Base-by-base conservation (phyloP, 1,284 basidiomycete genomes). In the Leccinum griseonigrum region DNA sequence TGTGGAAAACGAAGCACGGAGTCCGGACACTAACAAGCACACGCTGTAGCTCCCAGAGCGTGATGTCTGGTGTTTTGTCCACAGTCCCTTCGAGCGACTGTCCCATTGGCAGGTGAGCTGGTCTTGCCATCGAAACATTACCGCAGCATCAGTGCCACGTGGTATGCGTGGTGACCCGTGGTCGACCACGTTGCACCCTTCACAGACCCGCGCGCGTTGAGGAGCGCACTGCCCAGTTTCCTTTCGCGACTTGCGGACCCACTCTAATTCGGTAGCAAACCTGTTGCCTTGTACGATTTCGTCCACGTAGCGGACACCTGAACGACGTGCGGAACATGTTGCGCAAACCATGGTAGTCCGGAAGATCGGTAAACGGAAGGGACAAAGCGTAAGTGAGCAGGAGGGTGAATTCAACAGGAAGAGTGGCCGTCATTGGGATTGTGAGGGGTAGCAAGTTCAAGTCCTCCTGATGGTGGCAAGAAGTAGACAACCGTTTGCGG, bases 401-500 rank as follows among this genome's bases (percentile, higher is more conserved):
- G 65, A 94, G 86, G 68, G 91, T 91, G 68, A 96, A 95, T 76
- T 96, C 95, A 64, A 89, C 84, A 16, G 94, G 94, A 65, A 96
- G 87, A 8, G 91, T 91, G 63, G 89, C 84, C 54, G 91, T 94
- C 57, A 97, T 83, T 63, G 89, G 83, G 11, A 81, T 59, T 13
- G 67, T 60, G 11, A 61, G 59, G 5, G 60, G 65, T 4, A 61
- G 51, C 18, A 58, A 11, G 48, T 43, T 64, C 14, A 58, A 32
- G n/a, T 61, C 56, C 7, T 64, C 62, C 43, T 60, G 61, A 29
- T 51, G 55, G 29, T 69, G 68, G 51, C 56, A 66, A 26, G 67
- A 69, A 29, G 63, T 54, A 4, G 71, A 70, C 2, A 65, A 69
- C 29, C 59, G 60, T 40, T 18, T 66, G 50, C 69, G 65, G 32